A percentile compares a stretch with the other conserved stretches of the same genome.
These are phyloP conservation scores for Euphorbia lathyris DNA, from an alignment of 345 rosid species.

Conservation along the genomic window DNA sequence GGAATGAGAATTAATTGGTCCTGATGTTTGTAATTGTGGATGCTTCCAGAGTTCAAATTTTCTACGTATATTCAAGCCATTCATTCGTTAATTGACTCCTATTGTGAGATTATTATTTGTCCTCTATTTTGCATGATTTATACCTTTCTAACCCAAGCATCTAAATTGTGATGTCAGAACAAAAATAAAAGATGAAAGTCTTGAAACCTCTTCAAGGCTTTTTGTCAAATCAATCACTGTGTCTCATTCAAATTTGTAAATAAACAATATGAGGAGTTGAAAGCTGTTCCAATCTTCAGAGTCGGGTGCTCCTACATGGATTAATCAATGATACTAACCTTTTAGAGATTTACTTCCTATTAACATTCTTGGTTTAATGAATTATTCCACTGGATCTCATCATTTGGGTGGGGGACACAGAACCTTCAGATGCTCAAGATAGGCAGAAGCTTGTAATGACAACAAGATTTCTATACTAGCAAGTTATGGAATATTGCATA, in stretches of 20 bases:
- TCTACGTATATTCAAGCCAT: not conserved
- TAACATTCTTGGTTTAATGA: not conserved
- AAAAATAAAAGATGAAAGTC: not conserved
- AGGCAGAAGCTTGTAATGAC: not conserved
- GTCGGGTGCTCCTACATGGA: not conserved
- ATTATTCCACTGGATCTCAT: not conserved
- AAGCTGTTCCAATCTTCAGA: not conserved
- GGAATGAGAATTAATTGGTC: conserved; percentile 23
- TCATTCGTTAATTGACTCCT: not conserved
- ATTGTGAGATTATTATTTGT: not conserved
- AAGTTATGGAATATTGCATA: not conserved
- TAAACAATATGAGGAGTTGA: not conserved
- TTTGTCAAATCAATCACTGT: not conserved
- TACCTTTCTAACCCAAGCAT: not conserved
- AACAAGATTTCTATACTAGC: conserved; percentile 4
- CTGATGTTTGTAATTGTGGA: conserved; percentile 7
- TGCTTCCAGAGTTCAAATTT: not conserved
- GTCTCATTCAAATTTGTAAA: not conserved
- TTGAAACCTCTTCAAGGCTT: not conserved
- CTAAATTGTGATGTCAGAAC: conserved; percentile 3
- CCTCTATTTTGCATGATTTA: not conserved
- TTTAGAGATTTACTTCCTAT: not conserved
- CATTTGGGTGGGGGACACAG: conserved; percentile 3
- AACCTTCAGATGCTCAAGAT: not conserved
- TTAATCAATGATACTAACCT: not conserved